Conservation (phyloP, 805 yeast genomes). For the Isabelozyma rhagii region DNA sequence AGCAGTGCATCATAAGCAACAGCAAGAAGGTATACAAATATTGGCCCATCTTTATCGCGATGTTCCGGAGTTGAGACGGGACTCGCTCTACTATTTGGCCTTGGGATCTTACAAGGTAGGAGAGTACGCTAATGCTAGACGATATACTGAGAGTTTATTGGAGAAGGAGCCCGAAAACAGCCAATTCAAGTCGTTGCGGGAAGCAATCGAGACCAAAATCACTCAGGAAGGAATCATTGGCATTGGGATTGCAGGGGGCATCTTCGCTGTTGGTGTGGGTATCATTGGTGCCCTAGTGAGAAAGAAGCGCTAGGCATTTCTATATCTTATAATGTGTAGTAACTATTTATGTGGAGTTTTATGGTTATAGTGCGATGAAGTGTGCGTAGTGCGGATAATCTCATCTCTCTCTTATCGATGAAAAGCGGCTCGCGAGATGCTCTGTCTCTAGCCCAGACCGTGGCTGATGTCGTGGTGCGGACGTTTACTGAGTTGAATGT, state of each 20-base stretch:
- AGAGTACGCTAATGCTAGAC: constrained; percentile 79
- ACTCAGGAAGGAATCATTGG: constrained; percentile 89
- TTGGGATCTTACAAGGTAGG: constrained; percentile 87
- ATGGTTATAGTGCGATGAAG: no score
- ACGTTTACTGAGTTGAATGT: constrained; percentile 7
- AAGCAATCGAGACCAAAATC: constrained; percentile 78
- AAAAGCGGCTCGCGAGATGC: not conserved
- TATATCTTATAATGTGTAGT: not conserved
- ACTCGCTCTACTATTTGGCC: constrained; percentile 82
- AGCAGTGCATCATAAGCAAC: constrained; percentile 58
- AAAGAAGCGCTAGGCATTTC: constrained; percentile 16
- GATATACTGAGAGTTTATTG: constrained; percentile 77
- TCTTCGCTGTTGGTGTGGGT: constrained; percentile 81
- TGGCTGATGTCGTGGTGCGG: not conserved
- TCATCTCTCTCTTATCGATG: not conserved
- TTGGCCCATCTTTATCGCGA: constrained; percentile 69
- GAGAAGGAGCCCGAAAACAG: constrained; percentile 79
- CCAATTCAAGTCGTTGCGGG: constrained; percentile 71
- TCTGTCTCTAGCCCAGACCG: not conserved
- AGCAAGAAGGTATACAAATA: constrained; percentile 74
- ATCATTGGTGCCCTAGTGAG: constrained; percentile 42
- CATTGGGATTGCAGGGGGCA: constrained; percentile 81
- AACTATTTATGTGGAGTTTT: not conserved
- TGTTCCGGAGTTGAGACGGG: constrained; percentile 81
- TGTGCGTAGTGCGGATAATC: not conserved